Conservation (phyloP, 2,329 filamentous ascomycete genomes). For the Trichoderma hamatum region DNA sequence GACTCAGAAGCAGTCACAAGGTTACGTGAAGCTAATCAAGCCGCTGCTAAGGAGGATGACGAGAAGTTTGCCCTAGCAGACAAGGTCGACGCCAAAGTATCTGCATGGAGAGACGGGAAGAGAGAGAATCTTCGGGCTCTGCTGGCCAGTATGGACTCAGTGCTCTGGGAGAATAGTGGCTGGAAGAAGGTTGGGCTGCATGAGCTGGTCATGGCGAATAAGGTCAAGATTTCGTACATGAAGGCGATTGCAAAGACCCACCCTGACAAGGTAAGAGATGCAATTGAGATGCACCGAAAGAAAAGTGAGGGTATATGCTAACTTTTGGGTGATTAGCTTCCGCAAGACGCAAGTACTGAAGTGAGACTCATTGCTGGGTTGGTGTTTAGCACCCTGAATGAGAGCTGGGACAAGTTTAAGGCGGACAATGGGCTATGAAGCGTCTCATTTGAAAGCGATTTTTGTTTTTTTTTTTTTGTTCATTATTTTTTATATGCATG, state of each 20-base stretch:
- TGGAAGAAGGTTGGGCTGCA: constrained; percentile 98
- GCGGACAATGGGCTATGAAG: constrained; percentile 64
- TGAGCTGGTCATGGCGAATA: constrained; percentile 87
- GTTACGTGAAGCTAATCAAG: constrained; percentile 80
- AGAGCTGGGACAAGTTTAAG: constrained; percentile 76
- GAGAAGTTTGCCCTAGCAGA: constrained; percentile 91
- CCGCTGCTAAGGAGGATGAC: constrained; percentile 83
- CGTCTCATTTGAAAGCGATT: neutral
- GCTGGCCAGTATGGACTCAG: constrained; percentile 80
- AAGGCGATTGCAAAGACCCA: constrained; percentile 98
- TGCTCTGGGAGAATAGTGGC: constrained; percentile 87
- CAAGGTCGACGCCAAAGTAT: constrained; percentile 77
- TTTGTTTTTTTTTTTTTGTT: neutral
- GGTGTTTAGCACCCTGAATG: constrained; percentile 70
- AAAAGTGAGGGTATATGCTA: neutral
- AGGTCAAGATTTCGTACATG: constrained; percentile 98
- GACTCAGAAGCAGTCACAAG: constrained; percentile 78
- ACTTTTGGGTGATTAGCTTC: constrained; percentile 49
- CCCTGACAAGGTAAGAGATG: constrained; percentile 82
- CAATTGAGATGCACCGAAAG: neutral
- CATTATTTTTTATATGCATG: neutral
- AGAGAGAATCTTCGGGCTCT: constrained; percentile 88
- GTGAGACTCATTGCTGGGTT: constrained; percentile 66
- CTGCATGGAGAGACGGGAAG: constrained; percentile 86
- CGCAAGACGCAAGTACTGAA: constrained; percentile 67